phyloP scores from a whole-genome alignment of 1,284 basidiomycete species.

The Leccinum subrobustum region DNA sequence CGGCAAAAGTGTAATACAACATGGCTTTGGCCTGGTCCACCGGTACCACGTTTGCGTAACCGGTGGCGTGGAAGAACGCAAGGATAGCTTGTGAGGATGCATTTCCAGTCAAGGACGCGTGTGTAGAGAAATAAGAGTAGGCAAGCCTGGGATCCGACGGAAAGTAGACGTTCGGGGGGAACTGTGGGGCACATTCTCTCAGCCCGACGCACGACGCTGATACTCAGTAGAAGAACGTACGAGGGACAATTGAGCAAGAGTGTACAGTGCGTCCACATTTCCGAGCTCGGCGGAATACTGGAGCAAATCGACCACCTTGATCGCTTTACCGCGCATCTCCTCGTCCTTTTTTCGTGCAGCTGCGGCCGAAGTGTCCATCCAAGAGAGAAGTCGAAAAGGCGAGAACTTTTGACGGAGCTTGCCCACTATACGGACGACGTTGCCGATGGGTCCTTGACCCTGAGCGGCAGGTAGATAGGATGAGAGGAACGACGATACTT shows the following conservation, averaged over 20 bases:
- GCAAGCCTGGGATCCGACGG: slow-evolving; percentile 57
- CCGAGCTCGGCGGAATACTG: slow-evolving; percentile 80
- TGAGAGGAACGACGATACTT: slow-evolving; percentile 54
- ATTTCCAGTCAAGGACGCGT: slow-evolving; percentile 71
- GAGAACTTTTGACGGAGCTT: slow-evolving; percentile 57
- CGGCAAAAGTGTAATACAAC: slow-evolving; percentile 92
- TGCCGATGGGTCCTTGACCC: slow-evolving; percentile 70
- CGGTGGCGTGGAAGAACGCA: slow-evolving; percentile 87
- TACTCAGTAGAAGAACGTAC: slow-evolving; percentile 15
- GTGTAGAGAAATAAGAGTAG: slow-evolving; percentile 56
- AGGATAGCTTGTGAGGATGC: slow-evolving; percentile 82
- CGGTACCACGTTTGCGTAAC: slow-evolving; percentile 71
- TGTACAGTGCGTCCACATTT: slow-evolving; percentile 72
- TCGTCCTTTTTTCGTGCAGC: slow-evolving; percentile 55
- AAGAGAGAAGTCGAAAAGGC: slow-evolving; percentile 45
- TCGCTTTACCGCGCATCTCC: slow-evolving; percentile 61
- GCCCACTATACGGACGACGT: slow-evolving; percentile 58
- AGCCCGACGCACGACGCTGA: neutral
- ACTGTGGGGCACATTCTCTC: slow-evolving; percentile 40
- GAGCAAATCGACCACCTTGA: slow-evolving; percentile 75
- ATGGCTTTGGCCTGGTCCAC: slow-evolving; percentile 77
- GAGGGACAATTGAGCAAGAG: slow-evolving; percentile 70
- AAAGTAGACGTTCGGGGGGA: slow-evolving; percentile 68
- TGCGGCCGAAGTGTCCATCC: slow-evolving; percentile 41
- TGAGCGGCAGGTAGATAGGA: slow-evolving; percentile 65